These are phyloP conservation scores for Suillus alpinus DNA, from an alignment of 768 basidiomycete species.

Conservation along the genomic window DNA sequence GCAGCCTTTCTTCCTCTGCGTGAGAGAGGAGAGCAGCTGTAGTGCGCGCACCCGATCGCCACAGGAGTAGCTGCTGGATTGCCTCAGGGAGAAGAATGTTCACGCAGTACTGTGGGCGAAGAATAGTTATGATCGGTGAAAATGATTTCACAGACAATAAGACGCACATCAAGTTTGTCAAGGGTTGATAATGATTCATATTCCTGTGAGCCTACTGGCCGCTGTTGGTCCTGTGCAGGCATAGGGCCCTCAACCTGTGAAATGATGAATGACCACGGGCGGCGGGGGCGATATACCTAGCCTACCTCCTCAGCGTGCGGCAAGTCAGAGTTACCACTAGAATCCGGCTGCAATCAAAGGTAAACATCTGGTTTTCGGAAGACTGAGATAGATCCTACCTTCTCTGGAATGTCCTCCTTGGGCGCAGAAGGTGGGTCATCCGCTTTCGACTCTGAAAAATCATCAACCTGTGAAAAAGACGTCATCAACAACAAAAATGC, in stretches of 20 bases:
- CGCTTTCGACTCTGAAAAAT: neutral
- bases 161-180: constrained; percentile 52
- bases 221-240: constrained; percentile 10
- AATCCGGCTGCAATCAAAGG: neutral
- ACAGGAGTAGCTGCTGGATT: constrained; percentile 69
- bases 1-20: constrained; percentile 55
- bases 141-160: neutral
- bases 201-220: constrained; percentile 37
- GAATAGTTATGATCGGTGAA: constrained; percentile 3
- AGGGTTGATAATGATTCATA: constrained; percentile 43
- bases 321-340: neutral
- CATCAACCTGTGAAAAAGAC: neutral
- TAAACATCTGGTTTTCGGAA: neutral
- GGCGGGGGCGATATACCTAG: too few species aligned
- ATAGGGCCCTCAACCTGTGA: neutral
- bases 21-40: constrained; percentile 45
- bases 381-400: neutral
- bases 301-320: neutral
- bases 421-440: neutral
- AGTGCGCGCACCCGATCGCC: constrained; percentile 61
- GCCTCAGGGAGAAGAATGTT: constrained; percentile 73
- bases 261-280: neutral
- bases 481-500: neutral
- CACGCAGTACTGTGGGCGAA: constrained; percentile 55
- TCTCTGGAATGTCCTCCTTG: neutral